Percentiles rank a stretch among this genome's conserved stretches.
phyloP scores from a whole-genome alignment of 176 grass and related monocot species.

The Pontederia crassipes region DNA sequence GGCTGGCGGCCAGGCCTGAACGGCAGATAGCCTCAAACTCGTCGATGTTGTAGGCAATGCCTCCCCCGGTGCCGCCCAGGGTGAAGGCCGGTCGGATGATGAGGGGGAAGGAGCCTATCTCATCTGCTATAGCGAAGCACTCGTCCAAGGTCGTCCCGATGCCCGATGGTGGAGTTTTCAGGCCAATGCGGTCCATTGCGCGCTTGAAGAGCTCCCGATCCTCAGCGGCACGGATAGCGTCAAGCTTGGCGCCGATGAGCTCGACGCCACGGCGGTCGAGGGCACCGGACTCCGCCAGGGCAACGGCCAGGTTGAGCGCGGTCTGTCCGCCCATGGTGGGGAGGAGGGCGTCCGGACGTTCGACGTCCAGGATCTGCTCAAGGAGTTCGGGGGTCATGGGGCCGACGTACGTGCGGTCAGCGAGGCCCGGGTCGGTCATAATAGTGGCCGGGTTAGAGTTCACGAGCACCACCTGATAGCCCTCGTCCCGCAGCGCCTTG shows the following conservation, averaged over 20 bases:
- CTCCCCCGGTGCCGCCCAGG: conserved; percentile 69
- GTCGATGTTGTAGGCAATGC: conserved; percentile 69
- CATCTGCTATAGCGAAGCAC: conserved; percentile 45
- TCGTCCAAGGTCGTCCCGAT: conserved; percentile 72
- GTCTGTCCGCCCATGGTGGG: conserved; percentile 94
- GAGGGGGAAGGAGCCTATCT: conserved; percentile 67
- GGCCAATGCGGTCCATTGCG: conserved; percentile 69
- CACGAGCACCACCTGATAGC: conserved; percentile 69
- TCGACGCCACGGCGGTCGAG: conserved; percentile 6
- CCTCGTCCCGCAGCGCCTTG: conserved; percentile 72
- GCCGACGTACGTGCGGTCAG: conserved; percentile 76
- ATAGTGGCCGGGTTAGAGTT: conserved; percentile 95
- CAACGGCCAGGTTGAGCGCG: conserved; percentile 79
- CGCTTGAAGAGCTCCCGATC: conserved; percentile 70
- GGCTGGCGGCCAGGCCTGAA: conserved; percentile 40
- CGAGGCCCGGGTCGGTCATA: conserved; percentile 84
- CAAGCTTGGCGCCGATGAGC: conserved; percentile 69
- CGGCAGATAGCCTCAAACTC: conserved; percentile 87
- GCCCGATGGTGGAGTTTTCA: conserved; percentile 72
- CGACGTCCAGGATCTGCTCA: conserved; percentile 49
- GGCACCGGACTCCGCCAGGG: conserved; percentile 48
- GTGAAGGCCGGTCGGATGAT: conserved; percentile 82
- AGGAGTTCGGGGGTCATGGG: conserved; percentile 75
- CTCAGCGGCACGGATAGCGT: conserved; percentile 72
- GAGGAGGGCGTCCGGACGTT: conserved; percentile 70